Evolutionary conservation across 2,329 filamentous ascomycete genomes (phyloP), one percentile per base, ranked within the genome.

Genomic region (Nemania abortiva): DNA sequence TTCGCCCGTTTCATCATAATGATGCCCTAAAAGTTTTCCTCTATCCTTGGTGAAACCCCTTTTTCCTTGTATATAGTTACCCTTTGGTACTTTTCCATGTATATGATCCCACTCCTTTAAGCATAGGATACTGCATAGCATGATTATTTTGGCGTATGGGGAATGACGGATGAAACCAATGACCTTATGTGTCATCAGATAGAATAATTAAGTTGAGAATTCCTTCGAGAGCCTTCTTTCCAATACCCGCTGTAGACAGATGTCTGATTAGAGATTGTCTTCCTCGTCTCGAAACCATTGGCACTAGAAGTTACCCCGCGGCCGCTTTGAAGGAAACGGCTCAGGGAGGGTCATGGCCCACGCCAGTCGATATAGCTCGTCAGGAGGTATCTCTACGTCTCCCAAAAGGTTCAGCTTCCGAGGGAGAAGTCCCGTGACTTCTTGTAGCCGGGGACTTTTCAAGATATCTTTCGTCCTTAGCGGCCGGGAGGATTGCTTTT

Each of bases 261-360:
- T 31, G 22, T 34, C 27, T 50, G 47, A 65, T 45, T 56, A 11
- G 57, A 61, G 42, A 45, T 57, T n/a, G 34, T 22, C 13, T n/a
- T 24, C 15, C 4, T 31, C 18, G 15, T 57, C 39, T 47, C 6
- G 6, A n/a, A 15, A 42, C 34, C 37, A 13, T 56, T 15, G 34
- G 54, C 1, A n/a, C 50, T 60, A 64, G 54, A 62, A 55, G 34
- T 74, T 74, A 24, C 68, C 74, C 55, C 63, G 73, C n/a, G 75
- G 74, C 34, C 72, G 69, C 58, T 72, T 74, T 24, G 53, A 50
- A n/a, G 72, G 73, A 34, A 70, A 77, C 3, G 47, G 13, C 27
- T 76, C 72, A 31, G 73, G 74, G 22, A 76, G 39, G 24, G 53
- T 65, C 73, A 76, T 72, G 22, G 66, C 73, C 72, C 70, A 75